These are phyloP conservation scores for Fusarium mundagurra DNA, from an alignment of 2,329 filamentous ascomycete species.

Conservation along the genomic window DNA sequence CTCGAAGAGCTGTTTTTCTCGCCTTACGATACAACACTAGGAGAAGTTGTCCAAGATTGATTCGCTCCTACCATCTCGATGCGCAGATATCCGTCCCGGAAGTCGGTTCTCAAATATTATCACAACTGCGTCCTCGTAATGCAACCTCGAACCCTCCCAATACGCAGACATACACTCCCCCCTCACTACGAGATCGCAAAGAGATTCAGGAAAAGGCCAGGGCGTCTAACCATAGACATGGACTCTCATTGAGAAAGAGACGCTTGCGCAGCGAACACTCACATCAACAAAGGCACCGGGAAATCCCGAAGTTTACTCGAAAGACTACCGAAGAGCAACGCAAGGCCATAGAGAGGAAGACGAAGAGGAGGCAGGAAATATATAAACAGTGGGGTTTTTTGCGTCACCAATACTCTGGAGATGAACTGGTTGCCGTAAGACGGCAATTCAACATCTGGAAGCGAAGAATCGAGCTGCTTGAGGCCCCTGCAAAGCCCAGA, in stretches of 20 bases:
- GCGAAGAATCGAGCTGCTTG: constrained; percentile 38
- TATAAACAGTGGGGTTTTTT: constrained; percentile 48
- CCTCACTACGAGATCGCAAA: neutral
- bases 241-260: neutral
- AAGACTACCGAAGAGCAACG: constrained; percentile 3
- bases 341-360: neutral
- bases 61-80: constrained; percentile 21
- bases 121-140: constrained; percentile 28
- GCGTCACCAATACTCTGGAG: constrained; percentile 39
- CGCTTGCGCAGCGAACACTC: neutral
- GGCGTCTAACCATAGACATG: neutral
- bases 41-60: constrained; percentile 1
- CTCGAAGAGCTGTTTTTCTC: constrained; percentile 25
- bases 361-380: constrained; percentile 9
- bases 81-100: neutral
- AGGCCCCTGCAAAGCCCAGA: constrained; percentile 17
- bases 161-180: neutral
- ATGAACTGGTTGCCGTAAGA: constrained; percentile 36
- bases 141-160: constrained; percentile 7
- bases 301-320: neutral
- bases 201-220: neutral
- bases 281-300: neutral
- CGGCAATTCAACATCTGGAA: constrained; percentile 46
- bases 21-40: constrained; percentile 14
- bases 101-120: constrained; percentile 20